phyloP scores from a whole-genome alignment of 129 eudicot species.

The Oenanthe sinensis region DNA sequence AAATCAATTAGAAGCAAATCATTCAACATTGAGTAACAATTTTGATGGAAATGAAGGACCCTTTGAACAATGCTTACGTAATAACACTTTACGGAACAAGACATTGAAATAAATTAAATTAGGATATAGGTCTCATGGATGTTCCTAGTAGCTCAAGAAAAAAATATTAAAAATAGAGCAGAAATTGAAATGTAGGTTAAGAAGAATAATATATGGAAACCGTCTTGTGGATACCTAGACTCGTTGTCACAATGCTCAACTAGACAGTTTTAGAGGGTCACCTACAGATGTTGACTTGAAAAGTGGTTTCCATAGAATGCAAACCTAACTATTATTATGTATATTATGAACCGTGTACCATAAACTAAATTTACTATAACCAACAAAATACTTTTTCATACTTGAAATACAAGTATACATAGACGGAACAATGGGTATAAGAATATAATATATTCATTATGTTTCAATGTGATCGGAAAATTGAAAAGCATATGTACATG shows the following conservation, averaged over 20 bases:
- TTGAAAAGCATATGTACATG: background rate
- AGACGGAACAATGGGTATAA: background rate
- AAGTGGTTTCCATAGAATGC: no score
- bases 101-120: background rate
- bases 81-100: background rate
- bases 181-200: background rate
- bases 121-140: background rate
- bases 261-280: no score
- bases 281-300: no score
- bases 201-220: background rate
- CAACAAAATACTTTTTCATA: background rate
- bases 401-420: no score
- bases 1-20: background rate
- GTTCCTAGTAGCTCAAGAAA: background rate
- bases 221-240: background rate
- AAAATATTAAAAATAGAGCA: background rate
- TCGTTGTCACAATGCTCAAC: no score
- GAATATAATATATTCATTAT: background rate
- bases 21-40: background rate
- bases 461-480: background rate
- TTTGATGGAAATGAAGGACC: background rate
- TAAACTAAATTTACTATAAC: background rate
- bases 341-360: background rate
- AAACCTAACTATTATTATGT: no score
- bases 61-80: background rate